Conservation (phyloP, 306 rosid species). For the Dicorynia guianensis region DNA sequence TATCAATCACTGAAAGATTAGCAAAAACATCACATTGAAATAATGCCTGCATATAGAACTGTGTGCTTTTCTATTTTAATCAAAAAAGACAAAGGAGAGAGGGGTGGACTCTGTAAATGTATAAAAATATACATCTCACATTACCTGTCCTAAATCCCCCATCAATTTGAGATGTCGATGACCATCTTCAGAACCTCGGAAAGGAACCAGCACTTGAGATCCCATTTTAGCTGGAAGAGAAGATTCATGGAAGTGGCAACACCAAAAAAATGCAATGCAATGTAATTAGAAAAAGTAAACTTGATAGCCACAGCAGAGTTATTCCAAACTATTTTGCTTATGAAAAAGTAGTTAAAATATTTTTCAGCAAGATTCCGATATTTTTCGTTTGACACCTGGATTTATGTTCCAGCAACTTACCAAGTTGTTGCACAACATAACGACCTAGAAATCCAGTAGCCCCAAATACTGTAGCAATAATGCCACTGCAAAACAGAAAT, state of each 20-base stretch:
- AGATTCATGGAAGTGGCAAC: slow-evolving; percentile 18
- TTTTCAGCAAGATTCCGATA: not conserved
- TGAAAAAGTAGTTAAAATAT: slow-evolving; percentile 3
- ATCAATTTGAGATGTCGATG: slow-evolving; percentile 95
- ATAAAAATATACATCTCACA: slow-evolving; percentile 29
- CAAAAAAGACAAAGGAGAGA: slow-evolving; percentile 13
- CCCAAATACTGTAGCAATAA: slow-evolving; percentile 94
- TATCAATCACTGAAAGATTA: slow-evolving; percentile 42
- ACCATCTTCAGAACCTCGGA: slow-evolving; percentile 93
- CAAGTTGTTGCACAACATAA: slow-evolving; percentile 96
- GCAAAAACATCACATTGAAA: slow-evolving; percentile 33
- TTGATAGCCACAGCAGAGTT: not conserved
- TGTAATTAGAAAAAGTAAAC: slow-evolving; percentile 14
- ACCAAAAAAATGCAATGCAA: slow-evolving; percentile 33
- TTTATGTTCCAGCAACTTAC: slow-evolving; percentile 52
- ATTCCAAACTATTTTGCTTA: not conserved
- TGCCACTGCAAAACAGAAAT: slow-evolving; percentile 72
- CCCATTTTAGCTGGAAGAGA: slow-evolving; percentile 90
- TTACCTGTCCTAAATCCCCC: slow-evolving; percentile 99
- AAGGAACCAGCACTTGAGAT: slow-evolving; percentile 92
- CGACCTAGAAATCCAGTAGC: slow-evolving; percentile 99
- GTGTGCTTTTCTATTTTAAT: slow-evolving; percentile 31
- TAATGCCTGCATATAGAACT: slow-evolving; percentile 10
- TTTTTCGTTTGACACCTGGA: slow-evolving; percentile 12
- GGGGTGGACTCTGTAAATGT: not conserved